Evolutionary conservation across 352 stramenopile genomes (phyloP), one percentile per base, ranked within the genome.

Genomic region (Saprolegnia parasitica): DNA sequence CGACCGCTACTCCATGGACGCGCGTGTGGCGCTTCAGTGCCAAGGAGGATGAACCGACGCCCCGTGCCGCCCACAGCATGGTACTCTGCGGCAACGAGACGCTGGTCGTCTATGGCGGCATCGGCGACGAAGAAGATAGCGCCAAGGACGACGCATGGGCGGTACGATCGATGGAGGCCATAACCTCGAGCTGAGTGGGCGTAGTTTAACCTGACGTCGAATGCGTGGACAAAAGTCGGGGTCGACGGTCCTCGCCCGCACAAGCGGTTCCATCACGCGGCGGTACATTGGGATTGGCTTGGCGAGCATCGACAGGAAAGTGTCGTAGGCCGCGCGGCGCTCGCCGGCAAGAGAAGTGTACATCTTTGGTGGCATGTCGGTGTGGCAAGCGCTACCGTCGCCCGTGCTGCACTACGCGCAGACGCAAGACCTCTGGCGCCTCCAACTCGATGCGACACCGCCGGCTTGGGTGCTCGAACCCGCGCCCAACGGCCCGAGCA

Each of bases 361-460:
- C 54, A 49, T 70, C 21, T 70, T 61, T 47, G 63, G 63, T 20
- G 63, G 63, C 50, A 70, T 56, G 63, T 26, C 46, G 3, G 52
- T 60, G 52, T 46, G 46, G 21, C 40, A 16, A 55, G 26, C 6
- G 21, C n/a, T 46, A 10, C 16, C 11, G 11, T 21, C 52, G 20
- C 20, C 52, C 16, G 9, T n/a, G 11, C n/a, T 60, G 35, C 52
- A 40, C 24, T 60, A 60, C 37, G 24, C 47, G 13, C 63, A 70
- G 39, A 26, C 20, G 0, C 11, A 57, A 15, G 63, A 70, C 39
- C 5, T 70, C 21, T 70, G 63, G 63, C 21, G 32, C 29, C 63
- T 70, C 1, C 20, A 47, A 20, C 54, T 52, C 13, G 46, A 32
- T 24, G 13, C 13, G 1, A n/a, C 4, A 4, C 52, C 52, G 13